Base-by-base conservation (phyloP, 768 basidiomycete species). In the Auricularia heimuer region DNA sequence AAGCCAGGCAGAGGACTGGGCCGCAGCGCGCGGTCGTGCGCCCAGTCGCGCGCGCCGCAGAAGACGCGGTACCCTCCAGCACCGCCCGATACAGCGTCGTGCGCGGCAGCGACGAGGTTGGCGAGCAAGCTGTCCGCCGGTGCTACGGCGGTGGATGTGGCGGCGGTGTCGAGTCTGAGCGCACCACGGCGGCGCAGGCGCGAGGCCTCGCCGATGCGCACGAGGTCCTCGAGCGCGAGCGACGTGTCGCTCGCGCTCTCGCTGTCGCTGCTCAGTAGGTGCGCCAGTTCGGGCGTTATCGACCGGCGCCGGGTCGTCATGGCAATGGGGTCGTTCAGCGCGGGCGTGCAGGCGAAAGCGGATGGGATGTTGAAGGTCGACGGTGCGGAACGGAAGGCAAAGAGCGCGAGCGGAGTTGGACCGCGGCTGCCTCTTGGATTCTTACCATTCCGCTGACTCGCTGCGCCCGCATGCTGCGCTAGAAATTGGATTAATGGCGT, bases 191-290 rank as follows among this genome's bases (percentile, higher is more conserved):
- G 77, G n/a, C 89, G 82, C 63, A 90, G 75, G 4, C 89, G 79
- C 3, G 89, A 90, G 0, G 86, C 85, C 70, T 90, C 89, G 16
- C 85, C 89, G 1, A 85, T 85, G 62, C 89, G 85, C 16, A 90
- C 79, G 24, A 24, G 24, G 24, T 24, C 24, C 24, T 24, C 24
- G 24, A 90, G 81, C 21, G 89, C 82, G 64, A 90, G 86, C 37
- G 84, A 80, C 70, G 85, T 85, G 69, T 90, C 88, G 2, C 78
- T 80, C 65, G 88, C 85, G 39, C 39, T 42, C 8, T 42, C 39
- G 39, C 39, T 42, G 8, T 7, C 7, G 39, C 7, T 42, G 39
- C 7, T 42, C 7, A 42, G 39, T 3, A 29, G 29, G 3, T 29
- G 29, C 8, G 39, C 39, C 39, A 7, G 8, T 42, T 42, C 39